phyloP scores from a whole-genome alignment of 1,139 yeast species.

The Blastobotrys serpentis region DNA sequence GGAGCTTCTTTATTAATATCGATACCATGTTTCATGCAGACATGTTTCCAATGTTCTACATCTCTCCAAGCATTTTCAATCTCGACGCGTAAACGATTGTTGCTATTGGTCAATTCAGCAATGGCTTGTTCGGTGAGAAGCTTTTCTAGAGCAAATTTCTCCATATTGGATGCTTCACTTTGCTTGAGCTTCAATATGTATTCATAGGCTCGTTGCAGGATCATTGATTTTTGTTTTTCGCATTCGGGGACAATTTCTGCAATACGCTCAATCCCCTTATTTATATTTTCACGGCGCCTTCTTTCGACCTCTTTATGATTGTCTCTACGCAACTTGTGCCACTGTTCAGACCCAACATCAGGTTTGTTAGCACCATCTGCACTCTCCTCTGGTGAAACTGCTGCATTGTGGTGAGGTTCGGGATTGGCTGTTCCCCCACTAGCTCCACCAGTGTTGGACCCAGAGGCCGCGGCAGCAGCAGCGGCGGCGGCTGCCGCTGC shows the following conservation, averaged over 20 bases:
- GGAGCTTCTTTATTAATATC: neutral
- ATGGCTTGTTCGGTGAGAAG: conserved; percentile 88
- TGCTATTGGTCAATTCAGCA: conserved; percentile 70
- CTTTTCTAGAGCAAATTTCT: conserved; percentile 93
- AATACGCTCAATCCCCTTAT: conserved; percentile 81
- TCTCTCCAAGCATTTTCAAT: conserved; percentile 91
- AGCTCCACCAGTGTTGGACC: too few relatives aligned
- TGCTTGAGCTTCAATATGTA: conserved; percentile 85
- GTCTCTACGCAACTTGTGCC: conserved; percentile 82
- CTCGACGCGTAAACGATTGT: conserved; percentile 76
- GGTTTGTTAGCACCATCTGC: conserved; percentile 36
- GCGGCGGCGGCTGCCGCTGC: conserved; percentile 15
- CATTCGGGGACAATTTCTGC: conserved; percentile 81
- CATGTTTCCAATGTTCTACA: conserved; percentile 74
- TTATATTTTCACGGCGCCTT: conserved; percentile 90
- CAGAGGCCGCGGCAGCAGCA: neutral
- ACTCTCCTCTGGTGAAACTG: neutral
- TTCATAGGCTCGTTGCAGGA: conserved; percentile 82
- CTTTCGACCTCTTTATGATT: conserved; percentile 98
- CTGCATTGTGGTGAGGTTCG: conserved; percentile 7
- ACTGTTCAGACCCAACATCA: conserved; percentile 67
- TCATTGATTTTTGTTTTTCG: conserved; percentile 90
- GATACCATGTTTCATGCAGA: conserved; percentile 25
- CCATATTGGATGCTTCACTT: conserved; percentile 81
- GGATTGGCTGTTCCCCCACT: too few relatives aligned